Percentiles rank a stretch among this genome's conserved stretches.
Conservation (phyloP, 1,139 yeast species). For the Blastobotrys apis region DNA sequence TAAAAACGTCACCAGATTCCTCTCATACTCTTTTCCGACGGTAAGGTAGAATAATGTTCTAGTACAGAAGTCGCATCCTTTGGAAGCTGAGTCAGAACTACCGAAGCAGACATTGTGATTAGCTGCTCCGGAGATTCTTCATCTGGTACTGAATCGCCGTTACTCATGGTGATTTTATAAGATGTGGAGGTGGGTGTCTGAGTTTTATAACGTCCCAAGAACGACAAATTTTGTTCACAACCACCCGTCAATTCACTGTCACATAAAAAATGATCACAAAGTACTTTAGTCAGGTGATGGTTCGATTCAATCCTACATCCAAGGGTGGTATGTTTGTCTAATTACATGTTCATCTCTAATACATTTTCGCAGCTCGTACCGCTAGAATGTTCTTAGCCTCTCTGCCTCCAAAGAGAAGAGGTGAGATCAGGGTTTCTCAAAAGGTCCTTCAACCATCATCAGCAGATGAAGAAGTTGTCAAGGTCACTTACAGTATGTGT, state of each 20-base stretch:
- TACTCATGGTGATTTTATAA: background rate
- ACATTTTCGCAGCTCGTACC: conserved; percentile 50
- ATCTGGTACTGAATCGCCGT: conserved; percentile 27
- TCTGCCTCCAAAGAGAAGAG: conserved; percentile 54
- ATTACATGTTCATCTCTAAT: too few relatives aligned
- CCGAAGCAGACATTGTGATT: conserved; percentile 33
- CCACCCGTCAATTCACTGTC: background rate
- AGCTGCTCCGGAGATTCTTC: conserved; percentile 28
- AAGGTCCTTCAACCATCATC: conserved; percentile 35
- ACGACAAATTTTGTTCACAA: background rate
- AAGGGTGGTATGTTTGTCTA: conserved; percentile 46
- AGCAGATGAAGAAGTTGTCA: conserved; percentile 52
- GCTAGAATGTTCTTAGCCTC: conserved; percentile 78
- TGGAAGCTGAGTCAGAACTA: conserved; percentile 31
- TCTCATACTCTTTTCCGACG: conserved; percentile 20
- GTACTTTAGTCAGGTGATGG: conserved; percentile 71
- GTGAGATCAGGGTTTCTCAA: conserved; percentile 29
- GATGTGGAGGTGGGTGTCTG: background rate
- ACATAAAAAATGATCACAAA: conserved; percentile 66
- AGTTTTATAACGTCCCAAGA: background rate
- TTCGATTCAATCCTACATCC: conserved; percentile 74
- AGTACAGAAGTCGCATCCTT: conserved; percentile 30
- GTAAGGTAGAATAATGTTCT: conserved; percentile 27
- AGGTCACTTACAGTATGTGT: conserved; percentile 60
- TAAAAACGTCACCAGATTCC: background rate